phyloP scores from a whole-genome alignment of 2,329 filamentous ascomycete genomes.

The Colletotrichum endophyticum region DNA sequence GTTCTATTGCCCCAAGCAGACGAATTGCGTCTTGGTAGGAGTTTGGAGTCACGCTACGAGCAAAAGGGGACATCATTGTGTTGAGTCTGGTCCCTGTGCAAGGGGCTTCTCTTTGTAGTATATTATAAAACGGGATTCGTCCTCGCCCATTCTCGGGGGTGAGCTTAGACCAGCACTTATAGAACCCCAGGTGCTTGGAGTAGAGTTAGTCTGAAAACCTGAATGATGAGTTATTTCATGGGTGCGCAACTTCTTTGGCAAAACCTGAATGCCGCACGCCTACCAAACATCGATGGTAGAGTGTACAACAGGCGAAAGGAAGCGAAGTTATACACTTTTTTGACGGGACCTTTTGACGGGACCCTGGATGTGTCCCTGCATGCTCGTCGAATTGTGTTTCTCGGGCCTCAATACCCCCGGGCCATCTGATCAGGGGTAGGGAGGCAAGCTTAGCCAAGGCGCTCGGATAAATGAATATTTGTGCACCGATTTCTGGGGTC shows the following conservation, averaged over 20 bases:
- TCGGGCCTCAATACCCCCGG: neutral
- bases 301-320: neutral
- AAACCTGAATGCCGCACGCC: neutral
- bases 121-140: neutral
- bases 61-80: neutral
- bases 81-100: neutral
- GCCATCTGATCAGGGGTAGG: neutral
- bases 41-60: constrained; percentile 4
- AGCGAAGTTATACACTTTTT: neutral
- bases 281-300: neutral
- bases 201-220: neutral
- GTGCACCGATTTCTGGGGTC: neutral
- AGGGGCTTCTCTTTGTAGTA: neutral
- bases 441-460: neutral
- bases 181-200: neutral
- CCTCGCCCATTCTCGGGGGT: neutral
- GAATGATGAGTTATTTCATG: neutral
- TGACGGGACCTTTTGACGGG: neutral
- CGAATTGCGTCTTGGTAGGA: neutral
- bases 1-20: neutral
- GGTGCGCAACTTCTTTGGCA: neutral
- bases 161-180: neutral
- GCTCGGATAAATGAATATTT: constrained; percentile 19
- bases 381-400: neutral
- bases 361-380: neutral